phyloP scores from a whole-genome alignment of 83 land plant species.

The Picea abies region DNA sequence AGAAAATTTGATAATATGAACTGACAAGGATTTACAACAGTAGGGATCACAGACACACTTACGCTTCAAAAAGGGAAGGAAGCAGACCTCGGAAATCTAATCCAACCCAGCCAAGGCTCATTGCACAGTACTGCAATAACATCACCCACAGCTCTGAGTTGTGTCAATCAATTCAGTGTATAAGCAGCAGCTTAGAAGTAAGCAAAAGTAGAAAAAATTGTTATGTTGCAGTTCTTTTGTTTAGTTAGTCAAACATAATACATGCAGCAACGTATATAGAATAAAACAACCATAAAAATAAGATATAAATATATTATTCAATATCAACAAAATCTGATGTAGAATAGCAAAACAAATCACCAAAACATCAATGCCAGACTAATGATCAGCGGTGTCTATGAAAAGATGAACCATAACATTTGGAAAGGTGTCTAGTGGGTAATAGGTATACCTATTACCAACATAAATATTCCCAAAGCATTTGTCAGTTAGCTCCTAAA shows the following conservation, averaged over 20 bases:
- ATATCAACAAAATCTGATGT: background rate
- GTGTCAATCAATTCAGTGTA: background rate
- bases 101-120: conserved; percentile 98
- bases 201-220: background rate
- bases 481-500: background rate
- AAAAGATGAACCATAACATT: background rate
- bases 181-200: background rate
- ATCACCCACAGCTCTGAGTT: conserved; percentile 14
- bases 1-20: background rate
- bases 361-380: background rate
- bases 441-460: no score
- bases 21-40: background rate
- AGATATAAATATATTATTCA: background rate
- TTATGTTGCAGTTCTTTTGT: background rate
- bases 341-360: background rate
- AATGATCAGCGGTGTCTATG: background rate
- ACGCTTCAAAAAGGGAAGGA: conserved; percentile 97
- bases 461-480: background rate
- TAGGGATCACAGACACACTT: conserved; percentile 20
- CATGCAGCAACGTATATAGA: background rate
- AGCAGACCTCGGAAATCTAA: conserved; percentile 96
- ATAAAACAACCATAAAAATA: background rate
- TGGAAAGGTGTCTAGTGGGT: background rate
- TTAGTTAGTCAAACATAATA: background rate
- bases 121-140: conserved; percentile 87